phyloP scores from a whole-genome alignment of 2,329 filamentous ascomycete species.

The Apiospora phragmitis region DNA sequence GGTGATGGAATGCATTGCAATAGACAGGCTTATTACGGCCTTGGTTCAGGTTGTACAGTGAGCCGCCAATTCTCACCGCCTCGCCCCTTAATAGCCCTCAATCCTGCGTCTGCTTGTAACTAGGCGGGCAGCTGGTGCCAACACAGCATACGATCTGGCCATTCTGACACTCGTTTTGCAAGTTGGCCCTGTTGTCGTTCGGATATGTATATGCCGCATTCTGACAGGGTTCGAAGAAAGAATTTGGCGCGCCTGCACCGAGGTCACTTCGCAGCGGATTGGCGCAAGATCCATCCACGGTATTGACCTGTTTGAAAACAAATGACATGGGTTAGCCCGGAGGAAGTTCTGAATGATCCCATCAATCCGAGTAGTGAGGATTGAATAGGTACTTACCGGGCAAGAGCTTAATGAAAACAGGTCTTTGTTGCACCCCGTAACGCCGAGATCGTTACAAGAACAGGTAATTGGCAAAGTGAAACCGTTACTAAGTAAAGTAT shows the following conservation, averaged over 20 bases:
- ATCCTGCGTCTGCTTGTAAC: neutral
- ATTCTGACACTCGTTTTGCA: neutral
- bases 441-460: neutral
- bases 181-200: neutral
- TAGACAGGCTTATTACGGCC: neutral
- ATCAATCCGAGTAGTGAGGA: neutral
- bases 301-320: neutral
- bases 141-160: conserved; percentile 5
- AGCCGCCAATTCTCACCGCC: neutral
- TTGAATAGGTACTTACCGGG: neutral
- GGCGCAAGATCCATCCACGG: neutral
- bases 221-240: conserved; percentile 1
- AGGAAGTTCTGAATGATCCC: no score
- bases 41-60: neutral
- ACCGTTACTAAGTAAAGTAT: neutral
- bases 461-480: neutral
- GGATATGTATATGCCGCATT: neutral
- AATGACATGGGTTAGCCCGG: neutral
- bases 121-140: neutral
- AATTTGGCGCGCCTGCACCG: neutral
- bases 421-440: conserved; percentile 3
- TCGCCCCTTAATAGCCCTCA: neutral
- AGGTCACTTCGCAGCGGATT: neutral
- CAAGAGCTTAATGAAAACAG: neutral
- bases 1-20: neutral